Conservation (phyloP, 805 yeast genomes). For the Middelhovenomyces tepae region DNA sequence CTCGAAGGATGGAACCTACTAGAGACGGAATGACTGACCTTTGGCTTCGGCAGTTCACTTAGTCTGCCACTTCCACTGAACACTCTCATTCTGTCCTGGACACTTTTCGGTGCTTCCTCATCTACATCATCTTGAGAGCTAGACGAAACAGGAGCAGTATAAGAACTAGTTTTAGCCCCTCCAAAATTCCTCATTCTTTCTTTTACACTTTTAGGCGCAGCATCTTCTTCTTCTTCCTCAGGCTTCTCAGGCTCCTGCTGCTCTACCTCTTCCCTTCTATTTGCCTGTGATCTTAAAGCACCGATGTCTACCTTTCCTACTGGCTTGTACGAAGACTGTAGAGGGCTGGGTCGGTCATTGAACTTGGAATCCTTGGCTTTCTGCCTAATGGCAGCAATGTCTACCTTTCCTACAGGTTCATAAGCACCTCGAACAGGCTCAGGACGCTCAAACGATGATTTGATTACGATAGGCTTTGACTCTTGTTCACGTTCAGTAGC, state of each 20-base stretch:
- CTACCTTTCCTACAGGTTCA: conserved; percentile 29
- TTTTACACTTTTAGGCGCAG: conserved; percentile 5
- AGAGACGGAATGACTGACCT: conserved; percentile 28
- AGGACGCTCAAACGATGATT: conserved; percentile 19
- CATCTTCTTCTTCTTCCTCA: conserved; percentile 5
- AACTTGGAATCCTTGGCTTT: conserved; percentile 21
- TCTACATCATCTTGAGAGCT: conserved; percentile 4
- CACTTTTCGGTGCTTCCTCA: conserved; percentile 7
- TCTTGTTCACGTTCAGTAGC: no score
- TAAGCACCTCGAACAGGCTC: conserved; percentile 21
- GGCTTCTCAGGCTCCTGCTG: conserved; percentile 7
- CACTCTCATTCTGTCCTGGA: conserved; percentile 7
- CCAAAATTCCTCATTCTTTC: conserved; percentile 5
- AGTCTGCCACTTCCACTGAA: conserved; percentile 29
- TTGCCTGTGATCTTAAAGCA: conserved; percentile 33
- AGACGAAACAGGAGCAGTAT: conserved; percentile 10
- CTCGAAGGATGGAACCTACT: conserved; percentile 19
- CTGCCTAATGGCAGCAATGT: conserved; percentile 24
- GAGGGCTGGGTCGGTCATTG: conserved; percentile 27
- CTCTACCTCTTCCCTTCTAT: conserved; percentile 5
- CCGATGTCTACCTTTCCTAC: conserved; percentile 51
- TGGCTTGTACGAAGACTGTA: conserved; percentile 47
- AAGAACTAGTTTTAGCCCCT: neutral
- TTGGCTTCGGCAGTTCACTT: conserved; percentile 56
- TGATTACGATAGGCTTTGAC: conserved; percentile 8